phyloP scores from a whole-genome alignment of 2,329 filamentous ascomycete genomes.

The Parasarocladium wereldwijsianum region DNA sequence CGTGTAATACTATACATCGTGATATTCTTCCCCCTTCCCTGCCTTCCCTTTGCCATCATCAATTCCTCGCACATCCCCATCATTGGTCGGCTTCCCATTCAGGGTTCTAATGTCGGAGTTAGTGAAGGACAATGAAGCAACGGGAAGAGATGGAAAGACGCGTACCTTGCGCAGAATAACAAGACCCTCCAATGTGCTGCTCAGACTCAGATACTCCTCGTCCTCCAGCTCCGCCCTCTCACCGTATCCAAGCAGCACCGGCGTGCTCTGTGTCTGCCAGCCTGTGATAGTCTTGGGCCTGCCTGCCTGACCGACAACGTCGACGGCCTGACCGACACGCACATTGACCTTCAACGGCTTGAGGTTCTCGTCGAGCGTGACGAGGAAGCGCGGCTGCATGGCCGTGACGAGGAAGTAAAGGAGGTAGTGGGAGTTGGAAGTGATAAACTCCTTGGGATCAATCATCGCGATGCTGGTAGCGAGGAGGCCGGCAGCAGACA shows the following conservation, averaged over 20 bases:
- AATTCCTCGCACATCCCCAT: slow-evolving; percentile 9
- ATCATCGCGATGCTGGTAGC: slow-evolving; percentile 88
- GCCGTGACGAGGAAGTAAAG: slow-evolving; percentile 95
- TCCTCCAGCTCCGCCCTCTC: slow-evolving; percentile 95
- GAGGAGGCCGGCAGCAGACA: slow-evolving; percentile 77
- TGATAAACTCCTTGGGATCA: slow-evolving; percentile 77
- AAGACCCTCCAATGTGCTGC: slow-evolving; percentile 80
- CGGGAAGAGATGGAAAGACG: neutral
- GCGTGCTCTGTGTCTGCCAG: slow-evolving; percentile 99
- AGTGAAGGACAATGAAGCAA: slow-evolving; percentile 4
- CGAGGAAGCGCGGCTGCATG: slow-evolving; percentile 92
- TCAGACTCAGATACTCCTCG: slow-evolving; percentile 89
- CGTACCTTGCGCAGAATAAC: slow-evolving; percentile 91
- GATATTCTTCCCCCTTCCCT: no score
- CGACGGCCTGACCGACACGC: slow-evolving; percentile 91
- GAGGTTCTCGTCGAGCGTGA: slow-evolving; percentile 88
- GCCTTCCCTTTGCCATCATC: slow-evolving; percentile 4
- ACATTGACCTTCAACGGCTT: slow-evolving; percentile 93
- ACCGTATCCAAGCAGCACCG: slow-evolving; percentile 83
- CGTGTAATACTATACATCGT: no score
- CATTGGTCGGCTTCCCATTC: slow-evolving; percentile 25
- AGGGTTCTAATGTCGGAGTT: slow-evolving; percentile 18
- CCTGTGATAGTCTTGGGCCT: slow-evolving; percentile 97
- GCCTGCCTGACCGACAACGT: slow-evolving; percentile 93
- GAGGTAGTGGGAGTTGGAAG: slow-evolving; percentile 64